Evolutionary conservation across 345 rosid species (phyloP).

Genomic region (Arabis alpina): DNA sequence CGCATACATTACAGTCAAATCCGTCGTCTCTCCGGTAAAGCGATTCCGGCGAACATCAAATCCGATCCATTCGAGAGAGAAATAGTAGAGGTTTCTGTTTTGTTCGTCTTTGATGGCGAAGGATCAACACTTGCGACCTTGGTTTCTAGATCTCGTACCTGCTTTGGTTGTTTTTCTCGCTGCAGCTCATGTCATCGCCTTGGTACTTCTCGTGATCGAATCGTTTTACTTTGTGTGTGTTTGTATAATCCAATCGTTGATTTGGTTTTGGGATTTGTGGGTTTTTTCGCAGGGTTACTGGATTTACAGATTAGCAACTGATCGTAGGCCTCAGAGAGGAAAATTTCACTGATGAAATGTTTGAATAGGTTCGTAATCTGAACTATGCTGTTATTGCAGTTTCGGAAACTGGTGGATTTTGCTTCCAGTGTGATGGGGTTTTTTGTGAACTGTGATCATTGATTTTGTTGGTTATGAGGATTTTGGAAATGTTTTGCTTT

Average conservation of each 20-base stretch:
- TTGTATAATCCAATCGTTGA: neutral
- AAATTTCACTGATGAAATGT: constrained; percentile 57
- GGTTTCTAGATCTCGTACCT: constrained; percentile 76
- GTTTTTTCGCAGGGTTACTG: constrained; percentile 60
- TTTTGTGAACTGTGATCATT: constrained; percentile 11
- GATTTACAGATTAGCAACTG: constrained; percentile 81
- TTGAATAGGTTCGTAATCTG: constrained; percentile 24
- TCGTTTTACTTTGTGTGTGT: neutral
- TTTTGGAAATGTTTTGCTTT: constrained; percentile 5
- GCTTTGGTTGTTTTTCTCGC: constrained; percentile 64
- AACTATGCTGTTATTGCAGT: neutral
- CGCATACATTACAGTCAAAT: no score
- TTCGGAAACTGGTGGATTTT: neutral
- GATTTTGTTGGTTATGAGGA: constrained; percentile 6
- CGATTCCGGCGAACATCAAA: neutral
- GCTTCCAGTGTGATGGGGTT: constrained; percentile 16
- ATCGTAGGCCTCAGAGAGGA: constrained; percentile 72
- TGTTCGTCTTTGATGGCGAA: constrained; percentile 50
- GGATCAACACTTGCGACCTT: constrained; percentile 54
- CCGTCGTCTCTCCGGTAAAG: no score
- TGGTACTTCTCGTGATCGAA: constrained; percentile 49
- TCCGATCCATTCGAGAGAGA: constrained; percentile 3
- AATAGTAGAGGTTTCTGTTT: neutral
- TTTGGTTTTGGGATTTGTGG: neutral
- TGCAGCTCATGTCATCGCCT: constrained; percentile 80